Percentiles rank a stretch among this genome's conserved stretches.
These are phyloP conservation scores for Musa acuminata DNA, from an alignment of 176 grass and related monocot species.

Conservation along the genomic window DNA sequence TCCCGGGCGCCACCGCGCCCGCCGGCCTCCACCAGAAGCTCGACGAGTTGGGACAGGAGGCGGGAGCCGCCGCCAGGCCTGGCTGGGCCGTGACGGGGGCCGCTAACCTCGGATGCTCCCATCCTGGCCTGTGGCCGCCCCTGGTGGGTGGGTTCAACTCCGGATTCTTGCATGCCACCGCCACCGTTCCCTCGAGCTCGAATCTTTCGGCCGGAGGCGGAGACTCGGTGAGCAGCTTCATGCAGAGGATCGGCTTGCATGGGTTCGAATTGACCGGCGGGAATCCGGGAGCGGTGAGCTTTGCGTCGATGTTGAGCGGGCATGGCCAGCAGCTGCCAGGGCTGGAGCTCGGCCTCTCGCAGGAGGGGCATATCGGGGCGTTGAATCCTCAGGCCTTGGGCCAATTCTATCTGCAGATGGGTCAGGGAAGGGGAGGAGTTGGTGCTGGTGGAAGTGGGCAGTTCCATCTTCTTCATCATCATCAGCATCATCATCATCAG, in stretches of 20 bases:
- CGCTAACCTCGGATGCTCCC: conserved; percentile 26
- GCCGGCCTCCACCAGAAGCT: conserved; percentile 17
- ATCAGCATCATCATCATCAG: too few species aligned
- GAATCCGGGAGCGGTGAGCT: conserved; percentile 44
- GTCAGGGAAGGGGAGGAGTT: conserved; percentile 1
- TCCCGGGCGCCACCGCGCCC: neutral
- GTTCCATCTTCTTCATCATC: conserved; percentile 29
- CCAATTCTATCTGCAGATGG: conserved; percentile 63
- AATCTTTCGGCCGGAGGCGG: conserved; percentile 18
- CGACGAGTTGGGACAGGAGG: conserved; percentile 9
- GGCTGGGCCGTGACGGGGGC: conserved; percentile 3
- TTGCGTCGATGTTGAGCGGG: conserved; percentile 48
- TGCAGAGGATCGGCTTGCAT: conserved; percentile 15
- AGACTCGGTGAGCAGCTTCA: conserved; percentile 9
- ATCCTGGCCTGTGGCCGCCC: conserved; percentile 38
- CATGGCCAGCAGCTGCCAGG: conserved; percentile 50
- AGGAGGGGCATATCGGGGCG: conserved; percentile 65
- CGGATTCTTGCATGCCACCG: conserved; percentile 37
- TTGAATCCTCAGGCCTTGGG: conserved; percentile 39
- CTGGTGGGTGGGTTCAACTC: conserved; percentile 25
- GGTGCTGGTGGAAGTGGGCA: conserved; percentile 19
- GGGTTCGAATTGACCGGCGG: conserved; percentile 8
- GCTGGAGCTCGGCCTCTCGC: conserved; percentile 58
- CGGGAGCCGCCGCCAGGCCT: neutral
- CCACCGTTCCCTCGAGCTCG: conserved; percentile 10